A percentile compares a stretch with the other conserved stretches of the same genome.
Evolutionary conservation across 2,329 filamentous ascomycete genomes (phyloP).

Genomic region (Pseudonectria buxi): DNA sequence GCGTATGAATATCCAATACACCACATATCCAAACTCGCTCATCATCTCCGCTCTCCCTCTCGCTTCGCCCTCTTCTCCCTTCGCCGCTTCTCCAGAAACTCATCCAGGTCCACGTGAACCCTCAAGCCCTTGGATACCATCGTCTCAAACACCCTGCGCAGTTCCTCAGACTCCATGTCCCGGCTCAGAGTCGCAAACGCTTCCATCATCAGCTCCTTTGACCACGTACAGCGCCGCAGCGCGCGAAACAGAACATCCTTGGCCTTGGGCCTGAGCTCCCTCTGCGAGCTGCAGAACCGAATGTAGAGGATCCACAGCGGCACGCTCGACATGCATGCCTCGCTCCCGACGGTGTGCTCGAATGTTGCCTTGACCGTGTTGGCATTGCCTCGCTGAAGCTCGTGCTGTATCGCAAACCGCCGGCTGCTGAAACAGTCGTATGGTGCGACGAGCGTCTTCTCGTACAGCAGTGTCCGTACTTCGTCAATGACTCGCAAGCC

Average conservation of each 20-base stretch:
- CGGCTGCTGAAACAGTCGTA: conserved; percentile 39
- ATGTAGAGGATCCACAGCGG: conserved; percentile 46
- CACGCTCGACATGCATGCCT: conserved; percentile 32
- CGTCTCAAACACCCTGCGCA: conserved; percentile 41
- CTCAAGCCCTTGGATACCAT: conserved; percentile 44
- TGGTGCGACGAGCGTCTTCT: conserved; percentile 37
- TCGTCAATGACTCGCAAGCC: conserved; percentile 69
- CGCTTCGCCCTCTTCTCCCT: conserved; percentile 8
- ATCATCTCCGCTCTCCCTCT: conserved; percentile 5
- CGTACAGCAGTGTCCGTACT: conserved; percentile 58
- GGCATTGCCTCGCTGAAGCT: conserved; percentile 39
- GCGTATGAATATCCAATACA: not conserved
- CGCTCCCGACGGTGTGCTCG: conserved; percentile 41
- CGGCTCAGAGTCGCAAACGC: conserved; percentile 39
- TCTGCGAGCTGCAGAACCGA: conserved; percentile 35
- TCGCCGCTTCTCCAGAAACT: conserved; percentile 34
- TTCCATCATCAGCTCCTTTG: conserved; percentile 44
- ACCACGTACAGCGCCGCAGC: conserved; percentile 41
- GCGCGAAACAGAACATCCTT: conserved; percentile 44
- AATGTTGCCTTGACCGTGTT: conserved; percentile 46
- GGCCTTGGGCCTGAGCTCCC: conserved; percentile 33
- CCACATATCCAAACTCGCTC: not conserved
- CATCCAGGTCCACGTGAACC: conserved; percentile 46
- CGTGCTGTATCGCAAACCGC: conserved; percentile 46
- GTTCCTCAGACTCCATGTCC: conserved; percentile 41